Evolutionary conservation across 805 yeast genomes (phyloP).

Genomic region (Yamadazyma tumulicola): DNA sequence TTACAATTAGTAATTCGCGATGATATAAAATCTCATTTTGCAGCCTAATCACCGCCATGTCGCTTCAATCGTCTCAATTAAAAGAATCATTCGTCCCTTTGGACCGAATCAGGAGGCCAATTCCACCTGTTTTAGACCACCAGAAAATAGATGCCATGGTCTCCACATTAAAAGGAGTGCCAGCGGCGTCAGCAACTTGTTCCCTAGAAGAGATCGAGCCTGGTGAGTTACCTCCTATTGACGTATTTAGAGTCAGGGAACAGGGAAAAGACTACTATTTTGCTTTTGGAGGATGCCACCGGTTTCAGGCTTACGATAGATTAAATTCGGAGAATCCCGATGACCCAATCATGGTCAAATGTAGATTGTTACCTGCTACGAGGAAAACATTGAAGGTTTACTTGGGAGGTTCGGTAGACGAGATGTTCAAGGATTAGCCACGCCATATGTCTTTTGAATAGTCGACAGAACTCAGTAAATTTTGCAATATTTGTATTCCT

Average conservation of each 20-base stretch:
- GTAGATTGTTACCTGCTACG: slow-evolving; percentile 74
- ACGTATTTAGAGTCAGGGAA: slow-evolving; percentile 66
- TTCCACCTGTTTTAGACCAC: slow-evolving; percentile 77
- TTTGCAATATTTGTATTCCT: no score
- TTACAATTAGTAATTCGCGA: slow-evolving; percentile 6
- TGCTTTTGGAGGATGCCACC: slow-evolving; percentile 89
- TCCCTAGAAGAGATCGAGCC: slow-evolving; percentile 43
- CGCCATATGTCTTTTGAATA: not conserved
- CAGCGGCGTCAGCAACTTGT: slow-evolving; percentile 64
- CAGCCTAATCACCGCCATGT: slow-evolving; percentile 41
- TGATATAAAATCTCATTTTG: not conserved
- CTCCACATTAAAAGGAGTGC: slow-evolving; percentile 60
- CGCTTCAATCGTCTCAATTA: slow-evolving; percentile 62
- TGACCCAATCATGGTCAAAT: slow-evolving; percentile 47
- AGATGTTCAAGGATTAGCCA: slow-evolving; percentile 29
- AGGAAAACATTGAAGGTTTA: slow-evolving; percentile 63
- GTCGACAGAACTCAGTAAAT: no score
- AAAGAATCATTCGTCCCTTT: slow-evolving; percentile 62
- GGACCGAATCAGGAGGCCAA: slow-evolving; percentile 69
- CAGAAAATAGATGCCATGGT: slow-evolving; percentile 78
- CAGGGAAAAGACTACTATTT: slow-evolving; percentile 61
- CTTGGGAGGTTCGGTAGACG: slow-evolving; percentile 65
- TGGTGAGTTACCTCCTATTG: slow-evolving; percentile 80
- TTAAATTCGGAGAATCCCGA: slow-evolving; percentile 34
- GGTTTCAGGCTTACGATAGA: slow-evolving; percentile 81